These are phyloP conservation scores for Pestalotiopsis sp. DNA, from an alignment of 2,329 filamentous ascomycete genomes.

Conservation along the genomic window DNA sequence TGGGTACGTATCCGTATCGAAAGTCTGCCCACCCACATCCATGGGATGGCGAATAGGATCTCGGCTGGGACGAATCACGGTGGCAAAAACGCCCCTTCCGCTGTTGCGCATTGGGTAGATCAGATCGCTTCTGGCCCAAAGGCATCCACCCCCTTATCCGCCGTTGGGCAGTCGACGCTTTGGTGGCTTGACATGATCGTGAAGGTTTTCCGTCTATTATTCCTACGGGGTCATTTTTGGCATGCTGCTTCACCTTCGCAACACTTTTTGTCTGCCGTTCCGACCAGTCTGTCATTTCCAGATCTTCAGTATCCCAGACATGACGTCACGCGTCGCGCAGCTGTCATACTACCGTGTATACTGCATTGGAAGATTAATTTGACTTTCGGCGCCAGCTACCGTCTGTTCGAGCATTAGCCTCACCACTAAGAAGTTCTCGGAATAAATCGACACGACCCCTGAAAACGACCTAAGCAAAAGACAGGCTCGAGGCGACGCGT, in stretches of 20 bases:
- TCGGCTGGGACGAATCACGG: background rate
- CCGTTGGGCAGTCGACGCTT: background rate
- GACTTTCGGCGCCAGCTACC: conserved; percentile 3
- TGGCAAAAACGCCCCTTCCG: background rate
- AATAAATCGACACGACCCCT: conserved; percentile 4
- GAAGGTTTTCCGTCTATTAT: background rate
- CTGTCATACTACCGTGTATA: background rate
- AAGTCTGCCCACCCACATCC: background rate
- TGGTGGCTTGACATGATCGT: background rate
- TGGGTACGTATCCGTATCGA: background rate
- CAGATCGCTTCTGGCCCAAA: background rate
- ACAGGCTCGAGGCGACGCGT: background rate
- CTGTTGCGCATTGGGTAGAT: background rate
- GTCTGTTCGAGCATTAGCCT: conserved; percentile 3
- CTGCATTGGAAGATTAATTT: background rate
- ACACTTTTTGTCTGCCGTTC: background rate
- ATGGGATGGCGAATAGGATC: background rate
- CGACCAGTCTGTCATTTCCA: background rate
- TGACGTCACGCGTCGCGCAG: conserved; percentile 4
- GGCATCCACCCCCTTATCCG: background rate
- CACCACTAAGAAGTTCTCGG: background rate
- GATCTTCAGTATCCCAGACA: background rate
- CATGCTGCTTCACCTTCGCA: background rate
- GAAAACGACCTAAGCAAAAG: background rate
- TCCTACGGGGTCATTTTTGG: background rate